Evolutionary conservation across 768 basidiomycete genomes (phyloP).

Genomic region (Dacryopinax primogenitus): DNA sequence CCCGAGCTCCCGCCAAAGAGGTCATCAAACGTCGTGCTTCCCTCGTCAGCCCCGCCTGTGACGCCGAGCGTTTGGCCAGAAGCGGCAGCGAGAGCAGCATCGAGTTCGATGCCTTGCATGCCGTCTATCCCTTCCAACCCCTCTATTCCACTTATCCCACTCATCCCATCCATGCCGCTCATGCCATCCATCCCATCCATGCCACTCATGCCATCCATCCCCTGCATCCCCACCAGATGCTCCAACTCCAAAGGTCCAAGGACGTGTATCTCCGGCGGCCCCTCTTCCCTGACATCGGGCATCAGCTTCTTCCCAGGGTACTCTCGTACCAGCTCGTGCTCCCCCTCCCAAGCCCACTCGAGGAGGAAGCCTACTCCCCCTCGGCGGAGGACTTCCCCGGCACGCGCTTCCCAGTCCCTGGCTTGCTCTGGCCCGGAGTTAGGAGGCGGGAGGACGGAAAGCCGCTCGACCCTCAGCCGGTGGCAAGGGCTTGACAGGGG

Average conservation of each 20-base stretch:
- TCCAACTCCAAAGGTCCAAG: neutral
- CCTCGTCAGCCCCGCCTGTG: neutral
- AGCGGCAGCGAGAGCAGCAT: neutral
- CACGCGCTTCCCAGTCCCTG: constrained; percentile 6
- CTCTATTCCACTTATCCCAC: no score
- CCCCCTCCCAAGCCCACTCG: constrained; percentile 2
- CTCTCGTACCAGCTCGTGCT: neutral
- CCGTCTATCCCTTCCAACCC: neutral
- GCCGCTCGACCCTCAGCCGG: neutral
- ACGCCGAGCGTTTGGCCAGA: neutral
- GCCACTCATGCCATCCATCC: neutral
- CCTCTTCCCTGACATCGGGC: neutral
- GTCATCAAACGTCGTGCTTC: neutral
- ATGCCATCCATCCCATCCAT: no score
- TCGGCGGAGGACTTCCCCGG: neutral
- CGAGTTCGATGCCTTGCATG: neutral
- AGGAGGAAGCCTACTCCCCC: neutral
- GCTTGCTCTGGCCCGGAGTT: neutral
- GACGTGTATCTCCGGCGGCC: neutral
- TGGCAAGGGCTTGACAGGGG: neutral
- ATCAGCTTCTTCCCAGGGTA: neutral
- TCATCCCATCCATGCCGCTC: no score
- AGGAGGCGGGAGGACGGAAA: neutral
- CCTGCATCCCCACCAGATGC: no score
- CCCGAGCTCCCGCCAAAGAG: neutral